phyloP scores from a whole-genome alignment of 2,329 filamentous ascomycete species.

The Trichoderma breve region DNA sequence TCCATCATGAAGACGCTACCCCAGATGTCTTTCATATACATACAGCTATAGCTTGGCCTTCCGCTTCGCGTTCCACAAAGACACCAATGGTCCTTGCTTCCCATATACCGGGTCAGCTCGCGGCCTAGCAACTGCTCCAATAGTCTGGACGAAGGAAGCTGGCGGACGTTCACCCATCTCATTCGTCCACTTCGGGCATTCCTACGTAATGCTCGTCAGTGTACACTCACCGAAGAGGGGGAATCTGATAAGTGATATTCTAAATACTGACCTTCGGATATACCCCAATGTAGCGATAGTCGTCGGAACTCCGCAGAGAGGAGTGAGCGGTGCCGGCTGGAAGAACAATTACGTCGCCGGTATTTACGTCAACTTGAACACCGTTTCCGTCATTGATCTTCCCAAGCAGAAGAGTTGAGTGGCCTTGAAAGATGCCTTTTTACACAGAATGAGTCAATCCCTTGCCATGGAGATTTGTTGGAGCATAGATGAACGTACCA shows the following conservation, averaged over 20 bases:
- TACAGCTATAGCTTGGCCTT: neutral
- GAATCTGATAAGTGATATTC: neutral
- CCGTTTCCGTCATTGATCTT: neutral
- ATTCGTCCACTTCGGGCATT: neutral
- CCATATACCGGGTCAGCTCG: neutral
- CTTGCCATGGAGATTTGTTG: no score
- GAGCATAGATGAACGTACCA: neutral
- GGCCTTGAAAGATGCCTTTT: neutral
- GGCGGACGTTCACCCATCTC: neutral
- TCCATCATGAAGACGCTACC: neutral
- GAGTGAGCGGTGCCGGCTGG: neutral
- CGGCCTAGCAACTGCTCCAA: neutral
- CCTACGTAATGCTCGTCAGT: neutral
- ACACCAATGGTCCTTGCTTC: neutral
- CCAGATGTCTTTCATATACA: neutral
- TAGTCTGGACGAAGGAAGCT: neutral
- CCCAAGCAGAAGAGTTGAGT: neutral
- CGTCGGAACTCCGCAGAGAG: neutral
- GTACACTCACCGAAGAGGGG: neutral
- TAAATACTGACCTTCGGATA: neutral
- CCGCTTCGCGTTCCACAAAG: neutral
- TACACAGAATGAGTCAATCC: no score
- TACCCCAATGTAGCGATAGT: constrained; percentile 7
- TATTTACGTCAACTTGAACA: neutral
- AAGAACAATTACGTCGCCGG: neutral